A percentile compares a stretch with the other conserved stretches of the same genome.
Conservation (phyloP, 306 rosid species). For the Comarum palustre region DNA sequence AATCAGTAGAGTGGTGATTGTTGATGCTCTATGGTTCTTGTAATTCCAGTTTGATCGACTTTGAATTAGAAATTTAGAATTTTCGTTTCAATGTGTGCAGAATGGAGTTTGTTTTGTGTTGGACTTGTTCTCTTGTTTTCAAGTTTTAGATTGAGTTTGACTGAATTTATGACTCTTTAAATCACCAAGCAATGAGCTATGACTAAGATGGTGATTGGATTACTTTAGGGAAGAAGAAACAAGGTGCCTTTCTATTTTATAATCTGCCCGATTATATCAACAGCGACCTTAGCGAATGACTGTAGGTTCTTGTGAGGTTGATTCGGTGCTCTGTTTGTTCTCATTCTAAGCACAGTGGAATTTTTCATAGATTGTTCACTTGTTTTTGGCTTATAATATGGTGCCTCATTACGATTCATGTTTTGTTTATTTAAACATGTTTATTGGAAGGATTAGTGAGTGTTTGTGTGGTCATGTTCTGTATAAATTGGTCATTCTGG, state of each 20-base stretch:
- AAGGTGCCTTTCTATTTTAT: background rate
- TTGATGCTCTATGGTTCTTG: background rate
- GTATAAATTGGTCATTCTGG: background rate
- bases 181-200: background rate
- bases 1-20: background rate
- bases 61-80: background rate
- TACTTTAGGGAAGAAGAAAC: background rate
- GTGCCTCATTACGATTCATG: background rate
- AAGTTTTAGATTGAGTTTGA: background rate
- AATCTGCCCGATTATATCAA: background rate
- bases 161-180: background rate
- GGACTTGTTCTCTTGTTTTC: conserved; percentile 2
- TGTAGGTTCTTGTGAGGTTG: background rate
- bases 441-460: background rate
- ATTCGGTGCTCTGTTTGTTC: conserved; percentile 10
- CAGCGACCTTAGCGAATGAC: background rate
- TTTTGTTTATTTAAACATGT: background rate
- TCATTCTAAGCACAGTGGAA: background rate
- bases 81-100: background rate
- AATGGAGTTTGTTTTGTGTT: background rate
- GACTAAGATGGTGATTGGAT: background rate
- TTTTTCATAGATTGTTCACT: background rate
- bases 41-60: background rate
- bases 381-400: background rate
- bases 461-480: background rate